Percentiles rank a stretch among this genome's conserved stretches.
These are phyloP conservation scores for Tylopilus sp. DNA, from an alignment of 1,284 basidiomycete genomes.

Conservation along the genomic window DNA sequence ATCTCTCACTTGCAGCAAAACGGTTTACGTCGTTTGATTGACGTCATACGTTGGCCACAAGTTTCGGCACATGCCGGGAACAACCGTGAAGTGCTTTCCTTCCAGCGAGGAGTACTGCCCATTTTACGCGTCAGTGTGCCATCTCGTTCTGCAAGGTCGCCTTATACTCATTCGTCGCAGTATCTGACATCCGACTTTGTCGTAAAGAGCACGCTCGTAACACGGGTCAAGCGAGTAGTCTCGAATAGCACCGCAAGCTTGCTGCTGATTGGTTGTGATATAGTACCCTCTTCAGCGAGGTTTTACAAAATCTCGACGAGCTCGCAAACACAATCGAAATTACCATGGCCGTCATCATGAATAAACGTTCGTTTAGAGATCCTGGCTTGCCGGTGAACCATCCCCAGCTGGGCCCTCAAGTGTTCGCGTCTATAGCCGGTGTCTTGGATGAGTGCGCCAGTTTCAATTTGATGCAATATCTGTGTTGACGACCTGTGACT, in stretches of 20 bases:
- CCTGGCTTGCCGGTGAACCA: constrained; percentile 14
- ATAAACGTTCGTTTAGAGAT: constrained; percentile 42
- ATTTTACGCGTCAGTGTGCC: constrained; percentile 47
- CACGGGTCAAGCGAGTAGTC: constrained; percentile 50
- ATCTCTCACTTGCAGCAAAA: constrained; percentile 42
- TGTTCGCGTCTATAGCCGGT: constrained; percentile 47
- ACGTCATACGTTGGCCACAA: constrained; percentile 47
- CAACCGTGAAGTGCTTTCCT: constrained; percentile 44
- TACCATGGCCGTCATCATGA: constrained; percentile 44
- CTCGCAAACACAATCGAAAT: constrained; percentile 41
- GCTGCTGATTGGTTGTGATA: constrained; percentile 1
- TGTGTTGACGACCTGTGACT: not conserved
- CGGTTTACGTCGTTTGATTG: constrained; percentile 47
- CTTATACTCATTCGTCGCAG: constrained; percentile 31
- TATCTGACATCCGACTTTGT: constrained; percentile 63
- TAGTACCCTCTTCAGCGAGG: constrained; percentile 51
- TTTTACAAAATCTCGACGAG: constrained; percentile 51
- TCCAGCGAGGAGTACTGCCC: constrained; percentile 57
- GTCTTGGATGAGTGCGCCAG: constrained; percentile 51
- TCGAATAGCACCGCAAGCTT: not conserved
- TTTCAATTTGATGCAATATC: not conserved
- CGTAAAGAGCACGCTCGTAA: constrained; percentile 54
- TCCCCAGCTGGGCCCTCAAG: constrained; percentile 36
- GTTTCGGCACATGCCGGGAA: constrained; percentile 41
- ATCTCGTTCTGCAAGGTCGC: not conserved